These are phyloP conservation scores for Clavariopsis aquatica DNA, from an alignment of 495 filamentous ascomycete genomes.

Conservation along the genomic window DNA sequence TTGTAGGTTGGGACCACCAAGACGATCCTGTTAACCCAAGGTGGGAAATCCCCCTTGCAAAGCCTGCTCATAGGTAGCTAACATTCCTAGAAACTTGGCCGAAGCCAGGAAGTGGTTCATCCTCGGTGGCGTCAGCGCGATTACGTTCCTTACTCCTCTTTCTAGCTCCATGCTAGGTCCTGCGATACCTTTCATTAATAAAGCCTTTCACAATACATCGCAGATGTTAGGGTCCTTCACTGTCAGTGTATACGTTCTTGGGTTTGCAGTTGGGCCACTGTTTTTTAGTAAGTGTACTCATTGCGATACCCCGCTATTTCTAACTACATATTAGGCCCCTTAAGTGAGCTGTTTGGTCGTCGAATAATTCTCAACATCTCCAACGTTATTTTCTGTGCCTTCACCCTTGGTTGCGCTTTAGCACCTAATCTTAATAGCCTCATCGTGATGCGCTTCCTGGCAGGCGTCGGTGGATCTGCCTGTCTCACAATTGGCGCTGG, in stretches of 20 bases:
- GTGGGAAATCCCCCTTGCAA: conserved; percentile 4
- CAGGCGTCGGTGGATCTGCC: conserved; percentile 62
- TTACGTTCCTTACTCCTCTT: conserved; percentile 42
- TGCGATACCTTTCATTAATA: conserved; percentile 22
- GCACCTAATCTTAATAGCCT: conserved; percentile 58
- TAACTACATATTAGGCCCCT: conserved; percentile 44
- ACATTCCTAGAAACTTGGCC: conserved; percentile 47
- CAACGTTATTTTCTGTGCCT: conserved; percentile 44
- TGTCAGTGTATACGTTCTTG: conserved; percentile 61
- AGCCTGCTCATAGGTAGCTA: conserved; percentile 1
- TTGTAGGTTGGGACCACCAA: conserved; percentile 35
- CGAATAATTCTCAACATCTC: conserved; percentile 37
- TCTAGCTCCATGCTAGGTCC: conserved; percentile 38
- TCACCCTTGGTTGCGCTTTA: conserved; percentile 70
- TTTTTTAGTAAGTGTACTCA: conserved; percentile 52
- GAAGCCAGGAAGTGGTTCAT: conserved; percentile 49
- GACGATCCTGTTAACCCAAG: conserved; percentile 35
- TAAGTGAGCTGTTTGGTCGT: conserved; percentile 76
- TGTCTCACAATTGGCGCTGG: conserved; percentile 54
- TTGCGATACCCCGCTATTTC: neutral
- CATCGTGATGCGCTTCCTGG: conserved; percentile 66
- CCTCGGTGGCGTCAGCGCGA: conserved; percentile 45
- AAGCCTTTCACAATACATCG: conserved; percentile 38
- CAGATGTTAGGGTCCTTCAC: conserved; percentile 53
- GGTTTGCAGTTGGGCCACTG: conserved; percentile 64